Conservation (phyloP, 2,329 filamentous ascomycete genomes). For the Periglandula ipomoeae region DNA sequence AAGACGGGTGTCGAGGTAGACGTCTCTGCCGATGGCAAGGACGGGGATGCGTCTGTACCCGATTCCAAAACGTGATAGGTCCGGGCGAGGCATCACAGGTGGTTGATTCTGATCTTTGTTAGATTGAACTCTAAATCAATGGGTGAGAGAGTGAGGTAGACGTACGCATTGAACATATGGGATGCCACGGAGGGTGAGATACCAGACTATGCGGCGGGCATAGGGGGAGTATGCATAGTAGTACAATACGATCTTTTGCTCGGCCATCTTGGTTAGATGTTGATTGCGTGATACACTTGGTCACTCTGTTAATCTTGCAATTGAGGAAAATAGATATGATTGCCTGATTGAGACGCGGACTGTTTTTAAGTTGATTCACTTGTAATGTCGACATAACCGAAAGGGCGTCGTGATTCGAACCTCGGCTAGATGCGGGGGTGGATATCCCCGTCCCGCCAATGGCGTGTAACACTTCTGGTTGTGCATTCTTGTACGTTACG, state of each 20-base stretch:
- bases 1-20: slow-evolving; percentile 62
- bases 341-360: too few species aligned
- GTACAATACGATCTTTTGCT: slow-evolving; percentile 44
- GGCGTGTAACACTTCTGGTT: neutral
- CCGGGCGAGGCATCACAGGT: slow-evolving; percentile 54
- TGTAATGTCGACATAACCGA: neutral
- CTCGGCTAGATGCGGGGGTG: slow-evolving; percentile 3
- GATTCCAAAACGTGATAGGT: slow-evolving; percentile 51
- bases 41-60: slow-evolving; percentile 62
- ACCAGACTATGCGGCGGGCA: slow-evolving; percentile 56
- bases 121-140: too few species aligned
- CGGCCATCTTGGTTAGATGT: slow-evolving; percentile 11
- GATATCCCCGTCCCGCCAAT: neutral
- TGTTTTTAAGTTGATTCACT: too few species aligned
- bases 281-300: too few species aligned
- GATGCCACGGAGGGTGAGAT: slow-evolving; percentile 56
- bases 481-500: neutral
- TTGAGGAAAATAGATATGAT: too few species aligned
- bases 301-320: too few species aligned
- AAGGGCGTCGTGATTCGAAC: neutral
- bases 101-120: slow-evolving; percentile 50
- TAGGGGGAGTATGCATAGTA: slow-evolving; percentile 60
- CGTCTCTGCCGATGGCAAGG: slow-evolving; percentile 53
- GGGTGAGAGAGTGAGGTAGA: too few species aligned
- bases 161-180: slow-evolving; percentile 57